Conservation (phyloP, 2,329 filamentous ascomycete genomes). For the Triangularia verruculosa region DNA sequence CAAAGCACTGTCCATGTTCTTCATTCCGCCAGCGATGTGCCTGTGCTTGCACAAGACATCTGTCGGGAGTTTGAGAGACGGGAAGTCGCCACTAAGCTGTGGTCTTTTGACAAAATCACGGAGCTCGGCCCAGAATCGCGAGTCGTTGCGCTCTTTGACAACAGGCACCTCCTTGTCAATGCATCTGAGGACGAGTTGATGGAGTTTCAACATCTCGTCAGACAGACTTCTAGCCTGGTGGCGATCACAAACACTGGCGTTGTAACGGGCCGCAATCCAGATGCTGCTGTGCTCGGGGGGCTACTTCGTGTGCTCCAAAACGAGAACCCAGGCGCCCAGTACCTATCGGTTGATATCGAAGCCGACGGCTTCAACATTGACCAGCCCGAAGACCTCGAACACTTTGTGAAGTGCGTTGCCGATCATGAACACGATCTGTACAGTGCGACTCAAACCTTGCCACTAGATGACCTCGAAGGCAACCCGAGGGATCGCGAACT, state of each 20-base stretch:
- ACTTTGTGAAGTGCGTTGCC: conserved; percentile 20
- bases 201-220: conserved; percentile 21
- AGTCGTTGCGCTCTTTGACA: conserved; percentile 2
- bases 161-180: not conserved
- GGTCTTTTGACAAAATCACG: not conserved
- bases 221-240: conserved; percentile 15
- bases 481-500: conserved; percentile 29
- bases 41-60: not conserved
- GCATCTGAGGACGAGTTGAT: conserved; percentile 8
- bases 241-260: conserved; percentile 25
- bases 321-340: conserved; percentile 28
- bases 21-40: not conserved
- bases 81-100: not conserved
- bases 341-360: conserved; percentile 27
- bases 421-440: conserved; percentile 19
- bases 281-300: conserved; percentile 26
- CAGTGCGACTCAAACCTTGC: not conserved
- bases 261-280: conserved; percentile 25
- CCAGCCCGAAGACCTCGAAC: conserved; percentile 2
- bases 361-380: conserved; percentile 13
- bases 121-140: not conserved
- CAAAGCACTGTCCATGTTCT: conserved; percentile 1
- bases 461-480: not conserved
- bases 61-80: not conserved
- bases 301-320: conserved; percentile 27